Evolutionary conservation across 2,329 filamentous ascomycete genomes (phyloP), one percentile per base, ranked within the genome.

Genomic region (Neodidymelliopsis sp.): DNA sequence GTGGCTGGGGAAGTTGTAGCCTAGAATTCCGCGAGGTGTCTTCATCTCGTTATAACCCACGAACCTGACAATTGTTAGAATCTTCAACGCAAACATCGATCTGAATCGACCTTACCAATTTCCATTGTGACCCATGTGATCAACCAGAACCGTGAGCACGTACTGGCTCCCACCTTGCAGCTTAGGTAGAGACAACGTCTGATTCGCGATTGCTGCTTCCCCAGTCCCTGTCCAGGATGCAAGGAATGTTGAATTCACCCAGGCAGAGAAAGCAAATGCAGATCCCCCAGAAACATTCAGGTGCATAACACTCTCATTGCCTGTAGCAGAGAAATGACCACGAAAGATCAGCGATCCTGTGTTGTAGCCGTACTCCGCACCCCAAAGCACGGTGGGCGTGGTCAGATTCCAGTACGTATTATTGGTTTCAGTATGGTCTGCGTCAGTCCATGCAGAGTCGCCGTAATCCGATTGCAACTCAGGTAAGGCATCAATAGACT

Each of bases 301-400:
- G 86, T 65, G 53, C 69, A 79, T 36, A 88, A 74, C 1, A 70
- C 73, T 75, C 57, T 90, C 86, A 0, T 77, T 73, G 3, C 86
- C 86, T 1, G 74, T 79, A 4, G 87, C 83, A 1, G 74, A 77
- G 64, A 92, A 91, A 61, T 84, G 79, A 0, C 87, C 88, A 1
- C 88, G 82, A 71, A 82, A 90, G 39, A 91, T 59, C 0, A 90
- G 75, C 1, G 81, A 81, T 2, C 88, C 88, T 0, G 82, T 77
- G 66, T 88, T 78, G 67, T 84, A 91, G 9, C 87, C 88, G 61
- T 91, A 91, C 66, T 91, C 88, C 12, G 81, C 81, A 0, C 79
- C 79, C 61, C 86, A 89, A 0, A 91, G 79, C 61, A 35, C 70
- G 60, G 23, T 76, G 70, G 0, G 81, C 80, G 67, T 63, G 0